Evolutionary conservation across 2,329 filamentous ascomycete species (phyloP), one percentile per base, ranked within the genome.

Genomic region (Xylariaceae sp.): DNA sequence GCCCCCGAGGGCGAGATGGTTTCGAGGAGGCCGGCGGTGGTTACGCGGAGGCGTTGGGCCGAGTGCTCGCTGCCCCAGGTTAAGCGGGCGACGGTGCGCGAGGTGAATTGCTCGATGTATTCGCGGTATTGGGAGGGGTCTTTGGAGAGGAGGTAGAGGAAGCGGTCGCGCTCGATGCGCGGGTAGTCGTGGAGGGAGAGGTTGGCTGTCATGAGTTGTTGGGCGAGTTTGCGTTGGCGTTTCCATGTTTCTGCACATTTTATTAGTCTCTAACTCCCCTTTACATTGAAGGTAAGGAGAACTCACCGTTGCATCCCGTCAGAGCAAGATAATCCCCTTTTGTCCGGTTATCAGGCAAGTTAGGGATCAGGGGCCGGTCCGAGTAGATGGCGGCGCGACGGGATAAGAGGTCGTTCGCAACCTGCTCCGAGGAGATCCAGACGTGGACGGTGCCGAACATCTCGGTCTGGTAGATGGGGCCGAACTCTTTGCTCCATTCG

Each of bases 21-120:
- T 59, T 76, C 70, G 15, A 80, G 74, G 1, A 80, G 70, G 10
- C 77, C 77, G 17, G 77, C 75, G 0, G 78, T 80, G 7, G 76
- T 78, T 50, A 76, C 70, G 11, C 77, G 74, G 6, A 80, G 72
- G 11, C 75, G 60, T 37, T 73, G 64, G 4, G 75, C 73, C 5
- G 74, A 73, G 49, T 75, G 73, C 4, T 76, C 69, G 11, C 73
- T 77, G 18, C 78, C 78, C 78, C 78, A 80, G 10, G 71, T 72
- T 1, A 80, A 73, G 1, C 77, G 74, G 3, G 76, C 75, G 2
- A 80, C 75, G 5, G 77, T 79, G 3, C 78, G 73, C 18, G 72
- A 71, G 4, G 78, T 80, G 67, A 78, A 78, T 62, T 80, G 76
- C 68, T 80, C 78, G 53, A 80, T 70, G 62, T 74, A 76, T 62